Conservation (phyloP, 163 green algal species). For the Picocystis sp. region DNA sequence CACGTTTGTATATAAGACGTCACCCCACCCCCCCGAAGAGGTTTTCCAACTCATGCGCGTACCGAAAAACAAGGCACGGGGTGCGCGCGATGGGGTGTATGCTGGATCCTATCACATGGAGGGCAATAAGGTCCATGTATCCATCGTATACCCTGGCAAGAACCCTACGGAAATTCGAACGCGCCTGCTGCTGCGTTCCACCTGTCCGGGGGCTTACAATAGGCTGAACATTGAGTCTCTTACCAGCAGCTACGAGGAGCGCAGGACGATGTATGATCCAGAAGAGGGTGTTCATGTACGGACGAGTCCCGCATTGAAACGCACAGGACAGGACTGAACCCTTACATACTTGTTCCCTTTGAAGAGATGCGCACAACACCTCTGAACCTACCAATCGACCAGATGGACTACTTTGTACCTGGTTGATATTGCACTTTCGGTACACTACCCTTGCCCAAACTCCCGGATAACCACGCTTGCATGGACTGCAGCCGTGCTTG, state of each 20-base stretch:
- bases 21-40: constrained; percentile 15
- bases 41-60: too few relatives aligned
- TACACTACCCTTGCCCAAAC: too few relatives aligned
- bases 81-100: too few relatives aligned
- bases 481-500: too few relatives aligned
- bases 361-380: constrained; percentile 21
- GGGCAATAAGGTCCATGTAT: too few relatives aligned
- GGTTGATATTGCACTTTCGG: background rate
- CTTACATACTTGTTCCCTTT: constrained; percentile 60
- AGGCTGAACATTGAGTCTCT: constrained; percentile 56
- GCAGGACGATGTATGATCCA: constrained; percentile 3
- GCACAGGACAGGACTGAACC: constrained; percentile 34
- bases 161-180: constrained; percentile 41
- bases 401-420: constrained; percentile 56
- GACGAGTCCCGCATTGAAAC: background rate
- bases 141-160: constrained; percentile 28
- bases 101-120: too few relatives aligned
- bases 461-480: too few relatives aligned
- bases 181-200: constrained; percentile 41
- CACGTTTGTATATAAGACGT: constrained; percentile 58
- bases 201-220: constrained; percentile 46
- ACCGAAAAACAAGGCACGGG: too few relatives aligned
- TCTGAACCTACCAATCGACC: constrained; percentile 38
- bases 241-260: constrained; percentile 30
- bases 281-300: too few relatives aligned